A percentile compares a stretch with the other conserved stretches of the same genome.
These are phyloP conservation scores for Citropsis articulata DNA, from an alignment of 345 rosid genomes.

Conservation along the genomic window DNA sequence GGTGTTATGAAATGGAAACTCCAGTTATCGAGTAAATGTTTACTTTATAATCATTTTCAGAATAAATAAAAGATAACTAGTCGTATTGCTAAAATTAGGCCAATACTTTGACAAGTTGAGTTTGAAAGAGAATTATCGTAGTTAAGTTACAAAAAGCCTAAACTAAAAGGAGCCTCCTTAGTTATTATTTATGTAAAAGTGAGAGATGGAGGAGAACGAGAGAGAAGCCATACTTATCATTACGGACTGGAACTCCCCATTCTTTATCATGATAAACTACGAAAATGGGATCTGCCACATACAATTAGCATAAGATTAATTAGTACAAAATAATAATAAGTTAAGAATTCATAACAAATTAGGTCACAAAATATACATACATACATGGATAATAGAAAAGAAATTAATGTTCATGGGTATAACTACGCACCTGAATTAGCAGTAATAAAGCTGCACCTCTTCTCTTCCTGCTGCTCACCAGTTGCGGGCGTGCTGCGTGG, in stretches of 20 bases:
- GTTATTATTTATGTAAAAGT: too few relatives aligned
- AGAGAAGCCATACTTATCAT: constrained; percentile 41
- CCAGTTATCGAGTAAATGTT: too few relatives aligned
- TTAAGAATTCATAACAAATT: background rate
- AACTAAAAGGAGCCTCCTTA: too few relatives aligned
- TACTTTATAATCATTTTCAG: too few relatives aligned
- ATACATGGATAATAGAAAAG: background rate
- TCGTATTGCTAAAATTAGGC: too few relatives aligned
- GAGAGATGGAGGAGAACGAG: background rate
- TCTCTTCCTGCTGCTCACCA: constrained; percentile 20
- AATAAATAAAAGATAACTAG: too few relatives aligned
- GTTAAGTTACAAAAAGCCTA: too few relatives aligned
- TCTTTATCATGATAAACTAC: constrained; percentile 63
- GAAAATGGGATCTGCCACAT: constrained; percentile 49
- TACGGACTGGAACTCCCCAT: constrained; percentile 69
- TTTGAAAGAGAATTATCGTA: too few relatives aligned
- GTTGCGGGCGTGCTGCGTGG: too few relatives aligned
- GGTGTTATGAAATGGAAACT: too few relatives aligned
- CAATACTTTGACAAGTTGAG: too few relatives aligned
- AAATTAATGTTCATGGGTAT: background rate
- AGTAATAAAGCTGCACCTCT: constrained; percentile 57
- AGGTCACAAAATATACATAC: background rate
- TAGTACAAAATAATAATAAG: background rate
- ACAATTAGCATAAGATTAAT: too few relatives aligned
- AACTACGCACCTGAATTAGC: constrained; percentile 43